Conservation (phyloP, 768 basidiomycete genomes). For the Nidularia pulvinata region DNA sequence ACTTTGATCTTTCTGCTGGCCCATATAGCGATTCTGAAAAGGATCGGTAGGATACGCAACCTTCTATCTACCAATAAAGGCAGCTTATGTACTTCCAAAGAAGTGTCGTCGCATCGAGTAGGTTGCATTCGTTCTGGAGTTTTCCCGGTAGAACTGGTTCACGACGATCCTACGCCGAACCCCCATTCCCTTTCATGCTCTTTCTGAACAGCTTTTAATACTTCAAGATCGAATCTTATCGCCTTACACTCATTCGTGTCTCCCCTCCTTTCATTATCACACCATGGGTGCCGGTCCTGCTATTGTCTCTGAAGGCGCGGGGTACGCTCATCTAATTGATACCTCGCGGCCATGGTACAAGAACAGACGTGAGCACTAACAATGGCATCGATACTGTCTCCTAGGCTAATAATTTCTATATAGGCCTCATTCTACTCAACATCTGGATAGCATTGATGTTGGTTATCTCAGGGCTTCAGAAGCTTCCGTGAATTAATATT, state of each 20-base stretch:
- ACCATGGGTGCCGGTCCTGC: conserved; percentile 48
- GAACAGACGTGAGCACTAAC: conserved; percentile 39
- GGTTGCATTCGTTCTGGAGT: background rate
- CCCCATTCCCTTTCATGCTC: background rate
- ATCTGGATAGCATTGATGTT: conserved; percentile 58
- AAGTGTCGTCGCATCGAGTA: too few relatives aligned
- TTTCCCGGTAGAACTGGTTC: background rate
- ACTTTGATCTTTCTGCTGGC: background rate
- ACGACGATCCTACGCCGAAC: background rate
- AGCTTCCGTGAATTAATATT: background rate
- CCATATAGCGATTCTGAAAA: too few relatives aligned
- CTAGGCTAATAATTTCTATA: background rate
- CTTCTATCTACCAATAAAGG: too few relatives aligned
- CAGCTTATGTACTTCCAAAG: too few relatives aligned
- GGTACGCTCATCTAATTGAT: conserved; percentile 46
- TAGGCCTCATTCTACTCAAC: conserved; percentile 49
- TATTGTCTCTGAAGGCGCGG: conserved; percentile 21
- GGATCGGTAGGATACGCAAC: too few relatives aligned
- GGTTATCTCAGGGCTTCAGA: conserved; percentile 9
- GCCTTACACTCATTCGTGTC: conserved; percentile 5
- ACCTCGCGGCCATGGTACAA: conserved; percentile 57
- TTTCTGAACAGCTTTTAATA: background rate
- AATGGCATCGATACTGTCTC: background rate
- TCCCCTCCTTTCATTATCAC: background rate
- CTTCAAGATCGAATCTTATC: background rate